Base-by-base conservation (phyloP, 352 stramenopile genomes). In the Phytophthora pinifolia region DNA sequence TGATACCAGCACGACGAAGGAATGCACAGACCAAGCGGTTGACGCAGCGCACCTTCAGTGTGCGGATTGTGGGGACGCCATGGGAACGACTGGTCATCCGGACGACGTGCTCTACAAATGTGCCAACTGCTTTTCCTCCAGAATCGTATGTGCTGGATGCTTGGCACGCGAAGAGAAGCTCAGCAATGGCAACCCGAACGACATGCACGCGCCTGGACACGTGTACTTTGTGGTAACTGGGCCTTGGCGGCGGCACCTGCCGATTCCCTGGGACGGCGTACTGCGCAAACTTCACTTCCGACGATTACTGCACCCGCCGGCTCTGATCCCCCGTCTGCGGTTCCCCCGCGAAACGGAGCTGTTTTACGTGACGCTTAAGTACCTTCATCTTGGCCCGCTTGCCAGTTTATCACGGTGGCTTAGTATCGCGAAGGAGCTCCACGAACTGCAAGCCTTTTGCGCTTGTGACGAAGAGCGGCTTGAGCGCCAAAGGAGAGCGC, bases 321-420 rank as follows among this genome's bases (percentile, higher is more conserved):
- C 73, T 37, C 45, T 92, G 27, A 76, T 88, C 17, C 74, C 82
- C 6, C 76, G 78, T n/a, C 58, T 70, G 45, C 57, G 70, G 18
- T 76, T 86, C 44, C 65, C 61, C 20, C 65, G 63, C 9, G 67
- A 83, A 38, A 88, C 77, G 0, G 73, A 88, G 61, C 27, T 89
- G 9, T 74, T 89, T 25, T 86, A 88, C 55, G 58, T 89, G 46
- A 72, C 74, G 6, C 74, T 89, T 25, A 79, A 84, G 39, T 68
- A 70, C 17, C 65, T 92, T 20, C 82, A 92, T 54, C 72, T 86
- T 27, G 82, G 82, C 0, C 82, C 82, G 0, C 44, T 89, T n/a
- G 63, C 68, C 12, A 74, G 77, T n/a, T 46, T 89, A 17, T 77
- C 76, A 9, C 71, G 71, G 13, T 72, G 80, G 30, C 49, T 88